Base-by-base conservation (phyloP, 768 basidiomycete genomes). In the Boletus barrowsii region DNA sequence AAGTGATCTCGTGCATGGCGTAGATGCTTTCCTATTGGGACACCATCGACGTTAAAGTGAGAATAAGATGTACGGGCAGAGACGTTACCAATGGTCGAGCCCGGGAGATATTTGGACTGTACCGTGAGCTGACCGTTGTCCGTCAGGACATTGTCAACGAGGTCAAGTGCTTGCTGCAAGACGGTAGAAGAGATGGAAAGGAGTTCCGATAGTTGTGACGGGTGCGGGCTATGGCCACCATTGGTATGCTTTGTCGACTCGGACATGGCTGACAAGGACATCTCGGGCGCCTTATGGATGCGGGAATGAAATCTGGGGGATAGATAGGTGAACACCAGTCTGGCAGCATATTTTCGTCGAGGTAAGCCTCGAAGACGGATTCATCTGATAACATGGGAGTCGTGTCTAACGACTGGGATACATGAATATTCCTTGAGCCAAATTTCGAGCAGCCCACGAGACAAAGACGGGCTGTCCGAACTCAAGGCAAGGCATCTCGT, bases 1-100 rank as follows among this genome's bases (percentile, higher is more conserved):
- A 89, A 93, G 64, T 93, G 92, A 63, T 93, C 91, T 51, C 87
- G 78, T 22, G 88, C 89, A 75, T 93, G 91, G 37, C 91, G 83
- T 41, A 93, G 67, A 66, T 93, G 91, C 72, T 93, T 93, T 46
- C 90, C 90, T 92, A 58, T 51, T 29, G 51, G 17, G n/a, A 22
- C 11, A 43, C 49, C 39, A 37, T 47, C 47, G 35, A 48, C 32
- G 49, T 43, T 14, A 49, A 50, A 35, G 33, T 9, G 18, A 29
- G 51, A 44, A 24, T 41, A 35, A 15, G 18, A 20, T 41, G 29
- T 14, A 29, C 5, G 17, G 51, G 48, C 4, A 47, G 17, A 40
- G 6, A 51, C 61, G 68, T 54, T 69, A 90, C 90, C 90, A 53
- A 93, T 93, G 6, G 91, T 92, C 10, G 90, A 91, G 15, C 91